Conservation (phyloP, 768 basidiomycete genomes). For the Naematelia encephala region DNA sequence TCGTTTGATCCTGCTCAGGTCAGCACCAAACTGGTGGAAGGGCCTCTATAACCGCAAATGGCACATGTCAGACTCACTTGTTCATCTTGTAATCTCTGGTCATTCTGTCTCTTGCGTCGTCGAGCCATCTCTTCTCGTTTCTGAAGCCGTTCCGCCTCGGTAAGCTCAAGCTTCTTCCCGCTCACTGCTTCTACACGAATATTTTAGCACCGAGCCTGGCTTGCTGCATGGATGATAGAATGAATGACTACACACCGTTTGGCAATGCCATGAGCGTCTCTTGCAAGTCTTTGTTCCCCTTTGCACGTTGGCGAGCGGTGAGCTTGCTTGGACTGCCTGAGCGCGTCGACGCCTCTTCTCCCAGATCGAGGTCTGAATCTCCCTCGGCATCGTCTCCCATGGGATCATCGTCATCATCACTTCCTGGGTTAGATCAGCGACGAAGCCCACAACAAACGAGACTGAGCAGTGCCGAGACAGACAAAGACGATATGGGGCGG, state of each 20-base stretch:
- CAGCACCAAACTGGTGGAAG: no score
- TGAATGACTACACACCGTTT: constrained; percentile 36
- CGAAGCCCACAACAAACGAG: no score
- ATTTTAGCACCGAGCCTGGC: background rate
- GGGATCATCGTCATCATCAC: constrained; percentile 19
- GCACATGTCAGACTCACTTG: constrained; percentile 40
- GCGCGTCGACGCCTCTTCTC: constrained; percentile 16
- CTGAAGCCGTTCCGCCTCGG: constrained; percentile 43
- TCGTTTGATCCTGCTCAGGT: constrained; percentile 43
- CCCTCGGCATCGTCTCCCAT: constrained; percentile 25
- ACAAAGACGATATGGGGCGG: background rate
- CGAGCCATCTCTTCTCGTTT: constrained; percentile 47
- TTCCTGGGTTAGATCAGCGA: constrained; percentile 7
- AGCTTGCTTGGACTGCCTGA: constrained; percentile 34
- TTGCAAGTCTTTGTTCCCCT: constrained; percentile 39
- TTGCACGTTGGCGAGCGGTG: constrained; percentile 47
- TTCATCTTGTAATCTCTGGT: constrained; percentile 49
- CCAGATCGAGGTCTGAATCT: constrained; percentile 11
- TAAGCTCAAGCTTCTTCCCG: constrained; percentile 37
- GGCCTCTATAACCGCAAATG: no score
- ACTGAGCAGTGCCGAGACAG: no score
- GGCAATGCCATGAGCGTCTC: constrained; percentile 40
- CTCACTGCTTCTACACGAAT: constrained; percentile 18
- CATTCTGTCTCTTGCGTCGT: constrained; percentile 45
- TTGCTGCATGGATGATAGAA: background rate